Conservation (phyloP, 106 monocot genomes). For the Posidonia australis region DNA sequence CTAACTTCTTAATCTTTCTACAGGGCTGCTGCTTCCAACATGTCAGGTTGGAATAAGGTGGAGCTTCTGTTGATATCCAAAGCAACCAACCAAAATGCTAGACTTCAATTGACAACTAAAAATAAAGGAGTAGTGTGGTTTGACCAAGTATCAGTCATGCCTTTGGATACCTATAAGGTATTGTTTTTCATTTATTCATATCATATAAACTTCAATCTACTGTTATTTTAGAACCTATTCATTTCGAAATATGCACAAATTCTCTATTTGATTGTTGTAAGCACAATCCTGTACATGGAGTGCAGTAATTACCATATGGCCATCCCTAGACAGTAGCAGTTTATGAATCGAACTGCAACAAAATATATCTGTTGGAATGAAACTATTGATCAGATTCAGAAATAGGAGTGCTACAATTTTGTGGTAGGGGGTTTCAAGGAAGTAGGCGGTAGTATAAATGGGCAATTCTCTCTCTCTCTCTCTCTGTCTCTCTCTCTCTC, state of each 20-base stretch:
- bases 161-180: conserved; percentile 84
- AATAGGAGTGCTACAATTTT: too few relatives aligned
- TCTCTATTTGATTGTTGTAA: too few relatives aligned
- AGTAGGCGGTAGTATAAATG: too few relatives aligned
- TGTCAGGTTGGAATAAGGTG: conserved; percentile 60
- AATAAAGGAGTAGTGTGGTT: conserved; percentile 71
- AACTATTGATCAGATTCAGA: too few relatives aligned
- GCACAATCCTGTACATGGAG: too few relatives aligned
- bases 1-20: conserved; percentile 6
- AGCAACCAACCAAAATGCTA: conserved; percentile 47
- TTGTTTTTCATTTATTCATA: background rate
- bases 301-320: too few relatives aligned
- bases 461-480: too few relatives aligned
- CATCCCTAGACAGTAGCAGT: too few relatives aligned
- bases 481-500: too few relatives aligned
- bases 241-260: background rate
- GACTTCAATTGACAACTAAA: conserved; percentile 71
- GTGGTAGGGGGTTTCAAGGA: too few relatives aligned
- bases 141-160: conserved; percentile 85
- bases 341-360: too few relatives aligned
- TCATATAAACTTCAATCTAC: background rate
- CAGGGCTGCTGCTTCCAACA: conserved; percentile 27
- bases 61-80: conserved; percentile 46
- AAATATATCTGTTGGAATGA: too few relatives aligned
- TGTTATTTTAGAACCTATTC: background rate